Conservation (phyloP, 1,139 yeast species). For the Candida sojae region DNA sequence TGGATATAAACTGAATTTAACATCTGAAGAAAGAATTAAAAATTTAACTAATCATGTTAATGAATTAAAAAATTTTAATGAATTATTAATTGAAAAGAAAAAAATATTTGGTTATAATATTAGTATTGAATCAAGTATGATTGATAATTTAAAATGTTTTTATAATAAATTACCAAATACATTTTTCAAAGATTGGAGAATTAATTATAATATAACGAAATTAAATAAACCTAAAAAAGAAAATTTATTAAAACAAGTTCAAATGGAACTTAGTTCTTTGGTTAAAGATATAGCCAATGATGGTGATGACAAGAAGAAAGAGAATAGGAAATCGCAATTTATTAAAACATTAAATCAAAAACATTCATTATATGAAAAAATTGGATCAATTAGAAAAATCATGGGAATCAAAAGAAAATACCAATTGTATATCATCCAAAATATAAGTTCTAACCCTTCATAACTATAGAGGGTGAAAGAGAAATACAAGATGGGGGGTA, state of each 20-base stretch:
- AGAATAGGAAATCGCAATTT: neutral
- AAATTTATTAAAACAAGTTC: constrained; percentile 5
- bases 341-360: neutral
- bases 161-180: constrained; percentile 4
- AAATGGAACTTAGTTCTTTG: constrained; percentile 5
- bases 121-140: neutral
- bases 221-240: neutral
- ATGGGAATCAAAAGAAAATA: constrained; percentile 8
- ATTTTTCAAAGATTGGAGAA: constrained; percentile 6
- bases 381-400: constrained; percentile 9
- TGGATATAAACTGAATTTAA: constrained; percentile 21
- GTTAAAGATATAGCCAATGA: neutral
- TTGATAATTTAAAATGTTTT: neutral
- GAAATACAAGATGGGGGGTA: too few species aligned
- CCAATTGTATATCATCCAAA: constrained; percentile 12
- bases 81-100: constrained; percentile 8
- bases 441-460: constrained; percentile 5
- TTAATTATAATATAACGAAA: constrained; percentile 8
- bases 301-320: neutral
- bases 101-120: constrained; percentile 10
- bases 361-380: constrained; percentile 7
- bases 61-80: constrained; percentile 21
- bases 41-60: constrained; percentile 21
- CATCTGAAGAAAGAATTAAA: constrained; percentile 19
- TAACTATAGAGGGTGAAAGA: too few species aligned